These are phyloP conservation scores for Botrytis fabae DNA, from an alignment of 2,329 filamentous ascomycete species.

Conservation along the genomic window DNA sequence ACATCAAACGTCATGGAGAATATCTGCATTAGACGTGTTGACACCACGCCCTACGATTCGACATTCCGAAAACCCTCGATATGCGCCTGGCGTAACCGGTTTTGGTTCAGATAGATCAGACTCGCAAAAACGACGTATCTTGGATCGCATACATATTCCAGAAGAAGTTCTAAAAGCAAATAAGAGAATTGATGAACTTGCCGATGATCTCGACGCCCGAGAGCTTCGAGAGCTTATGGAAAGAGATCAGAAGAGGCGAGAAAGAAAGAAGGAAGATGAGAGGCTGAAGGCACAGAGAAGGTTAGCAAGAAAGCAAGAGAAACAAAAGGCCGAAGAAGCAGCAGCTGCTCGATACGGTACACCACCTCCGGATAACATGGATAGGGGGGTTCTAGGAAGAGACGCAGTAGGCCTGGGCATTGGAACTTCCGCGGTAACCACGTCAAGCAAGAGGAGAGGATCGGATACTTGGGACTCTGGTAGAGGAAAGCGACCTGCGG, in stretches of 20 bases:
- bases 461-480: slow-evolving; percentile 44
- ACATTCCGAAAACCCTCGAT: slow-evolving; percentile 66
- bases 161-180: slow-evolving; percentile 62
- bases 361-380: slow-evolving; percentile 56
- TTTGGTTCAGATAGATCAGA: slow-evolving; percentile 45
- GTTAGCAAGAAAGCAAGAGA: slow-evolving; percentile 66
- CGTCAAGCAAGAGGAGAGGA: slow-evolving; percentile 55
- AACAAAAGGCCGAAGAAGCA: slow-evolving; percentile 59
- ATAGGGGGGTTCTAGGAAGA: slow-evolving; percentile 60
- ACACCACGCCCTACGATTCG: slow-evolving; percentile 82
- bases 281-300: slow-evolving; percentile 65
- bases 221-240: slow-evolving; percentile 89
- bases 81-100: slow-evolving; percentile 48
- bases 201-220: slow-evolving; percentile 80
- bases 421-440: slow-evolving; percentile 56
- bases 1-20: slow-evolving; percentile 68
- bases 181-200: slow-evolving; percentile 68
- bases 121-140: slow-evolving; percentile 54
- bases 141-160: slow-evolving; percentile 54
- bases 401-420: slow-evolving; percentile 58
- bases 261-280: slow-evolving; percentile 70
- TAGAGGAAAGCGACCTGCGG: slow-evolving; percentile 39
- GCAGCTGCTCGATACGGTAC: slow-evolving; percentile 54
- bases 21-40: slow-evolving; percentile 78
- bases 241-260: slow-evolving; percentile 75